A percentile compares a stretch with the other conserved stretches of the same genome.
These are phyloP conservation scores for Claviceps fusiformis DNA, from an alignment of 2,329 filamentous ascomycete genomes.

Conservation along the genomic window DNA sequence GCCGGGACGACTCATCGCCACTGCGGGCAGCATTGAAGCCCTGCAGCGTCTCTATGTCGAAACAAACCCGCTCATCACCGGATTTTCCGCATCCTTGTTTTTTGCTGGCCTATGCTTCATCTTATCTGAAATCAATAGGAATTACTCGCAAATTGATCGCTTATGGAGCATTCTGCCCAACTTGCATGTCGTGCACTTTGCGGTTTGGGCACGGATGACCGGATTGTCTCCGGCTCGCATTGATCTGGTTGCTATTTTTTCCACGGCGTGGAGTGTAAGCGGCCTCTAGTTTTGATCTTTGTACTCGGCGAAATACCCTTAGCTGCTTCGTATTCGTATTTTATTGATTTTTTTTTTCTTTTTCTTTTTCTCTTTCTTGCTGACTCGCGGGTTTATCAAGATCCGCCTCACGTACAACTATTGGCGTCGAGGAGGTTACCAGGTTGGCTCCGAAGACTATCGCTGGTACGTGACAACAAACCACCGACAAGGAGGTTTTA, in stretches of 20 bases:
- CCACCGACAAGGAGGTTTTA: background rate
- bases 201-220: conserved; percentile 65
- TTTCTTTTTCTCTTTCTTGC: background rate
- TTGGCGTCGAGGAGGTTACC: conserved; percentile 87
- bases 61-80: conserved; percentile 76
- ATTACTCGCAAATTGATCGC: conserved; percentile 95
- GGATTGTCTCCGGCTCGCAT: conserved; percentile 57
- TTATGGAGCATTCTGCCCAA: conserved; percentile 83
- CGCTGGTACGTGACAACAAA: conserved; percentile 44
- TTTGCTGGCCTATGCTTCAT: conserved; percentile 61
- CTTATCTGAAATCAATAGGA: conserved; percentile 72
- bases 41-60: conserved; percentile 61
- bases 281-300: background rate
- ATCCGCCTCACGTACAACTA: conserved; percentile 86
- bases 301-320: background rate
- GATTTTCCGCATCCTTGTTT: conserved; percentile 56
- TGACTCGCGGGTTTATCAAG: conserved; percentile 24
- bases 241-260: conserved; percentile 59
- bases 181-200: conserved; percentile 74
- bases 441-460: conserved; percentile 84
- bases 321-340: background rate
- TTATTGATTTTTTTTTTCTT: background rate
- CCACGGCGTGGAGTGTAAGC: conserved; percentile 66
- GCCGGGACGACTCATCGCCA: conserved; percentile 48
- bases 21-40: conserved; percentile 43